These are phyloP conservation scores for Rutstroemia sp. DNA, from an alignment of 2,329 filamentous ascomycete species.

Conservation along the genomic window DNA sequence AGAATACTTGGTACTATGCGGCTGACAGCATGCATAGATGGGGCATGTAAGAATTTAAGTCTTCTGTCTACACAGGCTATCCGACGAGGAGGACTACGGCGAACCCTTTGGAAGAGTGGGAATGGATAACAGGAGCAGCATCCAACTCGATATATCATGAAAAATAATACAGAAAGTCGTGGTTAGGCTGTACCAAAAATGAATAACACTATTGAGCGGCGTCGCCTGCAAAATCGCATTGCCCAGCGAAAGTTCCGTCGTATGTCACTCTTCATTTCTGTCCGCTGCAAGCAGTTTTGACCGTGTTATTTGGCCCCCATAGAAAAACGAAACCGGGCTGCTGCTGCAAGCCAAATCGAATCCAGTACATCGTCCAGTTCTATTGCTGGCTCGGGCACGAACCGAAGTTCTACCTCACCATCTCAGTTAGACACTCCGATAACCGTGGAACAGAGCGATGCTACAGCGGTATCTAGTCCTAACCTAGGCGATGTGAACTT, in stretches of 20 bases:
- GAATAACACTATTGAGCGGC: not conserved
- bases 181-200: not conserved
- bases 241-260: not conserved
- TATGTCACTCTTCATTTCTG: not conserved
- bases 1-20: not conserved
- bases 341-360: not conserved
- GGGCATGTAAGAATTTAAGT: not conserved
- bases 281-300: not conserved
- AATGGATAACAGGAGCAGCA: not conserved
- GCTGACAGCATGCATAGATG: not conserved
- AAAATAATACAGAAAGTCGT: not conserved
- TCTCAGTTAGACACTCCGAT: not conserved
- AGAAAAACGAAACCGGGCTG: not conserved
- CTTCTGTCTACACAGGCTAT: not conserved
- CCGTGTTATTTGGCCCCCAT: not conserved
- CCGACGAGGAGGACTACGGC: not conserved
- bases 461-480: not conserved
- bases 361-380: not conserved
- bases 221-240: not conserved
- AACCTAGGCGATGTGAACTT: not conserved
- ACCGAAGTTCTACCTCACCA: not conserved
- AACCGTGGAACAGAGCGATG: not conserved
- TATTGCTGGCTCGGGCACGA: not conserved
- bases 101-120: not conserved
- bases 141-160: not conserved